These are phyloP conservation scores for Rubia yunnanensis DNA, from an alignment of 257 asterid species.

Conservation along the genomic window DNA sequence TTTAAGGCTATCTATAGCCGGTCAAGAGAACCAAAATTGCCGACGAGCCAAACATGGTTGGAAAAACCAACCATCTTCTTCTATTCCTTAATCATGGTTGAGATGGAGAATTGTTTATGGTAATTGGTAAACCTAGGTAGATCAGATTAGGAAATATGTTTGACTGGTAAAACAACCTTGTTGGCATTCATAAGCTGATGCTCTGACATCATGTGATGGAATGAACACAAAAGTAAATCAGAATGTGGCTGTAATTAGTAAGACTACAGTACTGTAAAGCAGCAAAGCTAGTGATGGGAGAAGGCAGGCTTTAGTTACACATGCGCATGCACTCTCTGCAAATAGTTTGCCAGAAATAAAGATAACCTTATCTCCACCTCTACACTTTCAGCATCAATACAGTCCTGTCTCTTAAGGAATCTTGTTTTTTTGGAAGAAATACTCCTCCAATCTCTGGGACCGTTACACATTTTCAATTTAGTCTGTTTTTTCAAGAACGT, in stretches of 20 bases:
- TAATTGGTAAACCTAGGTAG: background rate
- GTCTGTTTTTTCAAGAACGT: too few species aligned
- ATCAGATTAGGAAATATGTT: background rate
- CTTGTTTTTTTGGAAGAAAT: too few species aligned
- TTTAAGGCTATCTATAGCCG: background rate
- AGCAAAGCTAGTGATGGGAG: slow-evolving; percentile 3
- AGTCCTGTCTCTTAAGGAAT: slow-evolving; percentile 7
- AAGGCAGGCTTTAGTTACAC: background rate
- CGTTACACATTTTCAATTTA: too few species aligned
- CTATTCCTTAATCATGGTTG: background rate
- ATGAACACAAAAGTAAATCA: background rate
- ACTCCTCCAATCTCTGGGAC: too few species aligned
- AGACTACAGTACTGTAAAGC: background rate
- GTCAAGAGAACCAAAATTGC: background rate
- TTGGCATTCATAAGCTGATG: background rate
- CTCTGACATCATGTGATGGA: slow-evolving; percentile 6
- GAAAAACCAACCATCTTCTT: background rate
- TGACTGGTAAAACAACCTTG: background rate
- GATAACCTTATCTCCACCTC: background rate
- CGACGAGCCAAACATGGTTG: background rate
- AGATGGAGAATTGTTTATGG: background rate
- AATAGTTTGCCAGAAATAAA: background rate
- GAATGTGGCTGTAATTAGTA: slow-evolving; percentile 2
- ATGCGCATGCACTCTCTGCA: slow-evolving; percentile 14
- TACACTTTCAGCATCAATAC: background rate